Evolutionary conservation across 306 rosid genomes (phyloP).

Genomic region (Medicago arabica): DNA sequence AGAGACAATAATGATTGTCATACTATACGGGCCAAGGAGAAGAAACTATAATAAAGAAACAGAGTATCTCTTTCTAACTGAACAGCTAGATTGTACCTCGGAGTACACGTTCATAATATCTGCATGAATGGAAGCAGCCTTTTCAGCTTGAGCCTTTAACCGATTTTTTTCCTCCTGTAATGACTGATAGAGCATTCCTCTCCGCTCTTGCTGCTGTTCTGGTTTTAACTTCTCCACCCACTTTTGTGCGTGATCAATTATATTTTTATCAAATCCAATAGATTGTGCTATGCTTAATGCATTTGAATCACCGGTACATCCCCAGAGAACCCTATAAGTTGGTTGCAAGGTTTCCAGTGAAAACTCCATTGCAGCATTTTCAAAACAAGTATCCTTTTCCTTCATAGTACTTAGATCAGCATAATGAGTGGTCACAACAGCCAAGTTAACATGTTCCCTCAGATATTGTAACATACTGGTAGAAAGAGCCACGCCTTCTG

Average conservation of each 20-base stretch:
- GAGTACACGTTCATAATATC: constrained; percentile 62
- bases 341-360: constrained; percentile 78
- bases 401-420: constrained; percentile 82
- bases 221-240: constrained; percentile 85
- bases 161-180: constrained; percentile 73
- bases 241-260: constrained; percentile 63
- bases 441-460: constrained; percentile 73
- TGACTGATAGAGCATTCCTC: constrained; percentile 76
- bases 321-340: constrained; percentile 89
- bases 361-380: constrained; percentile 96
- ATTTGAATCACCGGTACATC: constrained; percentile 87
- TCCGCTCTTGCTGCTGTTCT: constrained; percentile 83
- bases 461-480: constrained; percentile 84
- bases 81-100: constrained; percentile 65
- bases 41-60: constrained; percentile 36
- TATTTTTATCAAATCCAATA: constrained; percentile 71
- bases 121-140: constrained; percentile 69
- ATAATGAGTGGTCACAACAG: constrained; percentile 92
- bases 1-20: constrained; percentile 26
- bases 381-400: constrained; percentile 71
- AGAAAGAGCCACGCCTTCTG: constrained; percentile 99
- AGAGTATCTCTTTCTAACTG: constrained; percentile 17
- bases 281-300: constrained; percentile 86
- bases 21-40: constrained; percentile 34
- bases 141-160: constrained; percentile 70